Base-by-base conservation (phyloP, 345 rosid genomes). In the Eucalyptus victrix region DNA sequence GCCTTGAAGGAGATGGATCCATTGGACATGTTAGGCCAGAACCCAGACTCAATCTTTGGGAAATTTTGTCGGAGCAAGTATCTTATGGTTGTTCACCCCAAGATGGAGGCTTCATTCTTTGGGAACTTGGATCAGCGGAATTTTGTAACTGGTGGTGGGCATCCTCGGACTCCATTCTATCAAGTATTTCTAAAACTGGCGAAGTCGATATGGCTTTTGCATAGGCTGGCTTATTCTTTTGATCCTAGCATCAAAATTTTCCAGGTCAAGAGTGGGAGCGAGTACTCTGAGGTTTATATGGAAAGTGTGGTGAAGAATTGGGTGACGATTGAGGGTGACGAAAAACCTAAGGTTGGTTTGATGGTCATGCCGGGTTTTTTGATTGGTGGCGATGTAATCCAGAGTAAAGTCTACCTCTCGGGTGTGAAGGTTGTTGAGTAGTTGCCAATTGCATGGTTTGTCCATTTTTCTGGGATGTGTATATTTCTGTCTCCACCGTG, bases 101-200 rank as follows among this genome's bases (percentile, higher is more conserved):
- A 90, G 88, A 90, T 90, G 91, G 91, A 90, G 86, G 90, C 91
- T 10, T 90, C 91, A 56, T 90, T 90, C 90, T 90, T 90, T 15
- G 91, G 91, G 42, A 88, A 90, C 80, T 72, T 54, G 51, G 91
- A 90, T 80, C 91, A 90, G 90, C 65, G 90, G 65, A 90, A 90
- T 40, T 90, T 88, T 47, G 87, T 90, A 17, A 30, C 80, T 9
- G 90, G 81, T 18, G 91, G 91, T 18, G 91, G 91, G 45, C 91
- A 88, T 76, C 90, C 91, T 16, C 89, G 91, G 90, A 90, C 91
- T 45, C 91, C 91, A 21, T 90, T 90, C 88, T 90, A 90, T 80
- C 91, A 90, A 80, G 91, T 76, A 16, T 90, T 90, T 28, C 87
- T 90, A 42, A 90, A 90, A 69, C 69, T 90, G 89, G 91, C 89